A percentile compares a stretch with the other conserved stretches of the same genome.
Evolutionary conservation across 805 yeast species (phyloP).

Genomic region (Zygoascus bituminiphila): DNA sequence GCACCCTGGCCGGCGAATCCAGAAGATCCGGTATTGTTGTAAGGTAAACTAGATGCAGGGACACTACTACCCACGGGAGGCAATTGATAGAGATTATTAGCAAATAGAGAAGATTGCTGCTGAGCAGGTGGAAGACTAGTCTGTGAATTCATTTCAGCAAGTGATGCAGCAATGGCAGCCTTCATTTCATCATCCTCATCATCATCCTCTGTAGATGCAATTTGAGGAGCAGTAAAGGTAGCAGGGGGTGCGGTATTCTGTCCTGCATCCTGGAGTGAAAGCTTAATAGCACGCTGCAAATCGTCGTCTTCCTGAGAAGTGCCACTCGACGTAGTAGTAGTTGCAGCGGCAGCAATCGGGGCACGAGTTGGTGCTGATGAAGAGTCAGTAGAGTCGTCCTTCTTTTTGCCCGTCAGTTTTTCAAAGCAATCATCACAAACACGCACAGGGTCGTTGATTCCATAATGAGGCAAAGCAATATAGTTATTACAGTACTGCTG

Average conservation of each 20-base stretch:
- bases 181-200: conserved; percentile 78
- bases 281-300: conserved; percentile 63
- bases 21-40: background rate
- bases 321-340: conserved; percentile 16
- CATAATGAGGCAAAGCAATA: conserved; percentile 69
- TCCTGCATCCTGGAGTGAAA: conserved; percentile 56
- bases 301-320: conserved; percentile 56
- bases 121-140: background rate
- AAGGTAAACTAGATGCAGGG: background rate
- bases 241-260: conserved; percentile 20
- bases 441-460: conserved; percentile 81
- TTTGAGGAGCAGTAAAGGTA: conserved; percentile 16
- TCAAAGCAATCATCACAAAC: conserved; percentile 87
- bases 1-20: conserved; percentile 18
- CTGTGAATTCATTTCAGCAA: conserved; percentile 54
- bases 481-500: conserved; percentile 73
- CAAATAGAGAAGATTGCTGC: conserved; percentile 1
- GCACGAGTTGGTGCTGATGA: conserved; percentile 12
- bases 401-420: conserved; percentile 34
- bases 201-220: conserved; percentile 29
- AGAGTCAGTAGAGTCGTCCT: background rate
- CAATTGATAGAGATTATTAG: conserved; percentile 23
- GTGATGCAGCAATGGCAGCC: conserved; percentile 90
- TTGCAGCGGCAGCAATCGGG: background rate
- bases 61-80: background rate